These are phyloP conservation scores for Astrothelium subdiscretum DNA, from an alignment of 495 filamentous ascomycete species.

Conservation along the genomic window DNA sequence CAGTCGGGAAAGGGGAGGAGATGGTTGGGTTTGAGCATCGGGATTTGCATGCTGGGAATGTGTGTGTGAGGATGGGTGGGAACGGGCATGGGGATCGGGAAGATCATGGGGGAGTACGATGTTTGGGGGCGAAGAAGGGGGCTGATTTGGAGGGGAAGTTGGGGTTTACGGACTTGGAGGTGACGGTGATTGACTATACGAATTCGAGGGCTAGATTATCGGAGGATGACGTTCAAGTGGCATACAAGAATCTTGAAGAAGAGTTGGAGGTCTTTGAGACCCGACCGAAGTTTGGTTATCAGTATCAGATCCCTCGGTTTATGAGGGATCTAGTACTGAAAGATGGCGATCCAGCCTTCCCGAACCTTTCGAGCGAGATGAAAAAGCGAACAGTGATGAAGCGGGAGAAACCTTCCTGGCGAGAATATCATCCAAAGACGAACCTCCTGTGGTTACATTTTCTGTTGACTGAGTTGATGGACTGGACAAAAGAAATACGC, in stretches of 20 bases:
- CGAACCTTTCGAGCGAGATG: not conserved
- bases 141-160: slow-evolving; percentile 37
- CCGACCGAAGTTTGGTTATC: slow-evolving; percentile 28
- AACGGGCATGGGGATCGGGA: not conserved
- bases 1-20: slow-evolving; percentile 65
- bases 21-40: slow-evolving; percentile 74
- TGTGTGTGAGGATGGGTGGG: slow-evolving; percentile 46
- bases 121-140: not conserved
- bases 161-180: slow-evolving; percentile 56
- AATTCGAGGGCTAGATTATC: not conserved
- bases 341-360: not conserved
- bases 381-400: not conserved
- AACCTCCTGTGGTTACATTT: slow-evolving; percentile 34
- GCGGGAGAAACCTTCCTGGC: slow-evolving; percentile 15
- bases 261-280: slow-evolving; percentile 26
- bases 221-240: slow-evolving; percentile 11
- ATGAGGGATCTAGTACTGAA: slow-evolving; percentile 15
- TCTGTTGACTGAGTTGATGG: slow-evolving; percentile 18
- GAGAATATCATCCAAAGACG: slow-evolving; percentile 24
- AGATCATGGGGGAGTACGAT: not conserved
- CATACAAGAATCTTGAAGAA: slow-evolving; percentile 25
- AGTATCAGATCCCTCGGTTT: slow-evolving; percentile 34
- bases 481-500: not conserved
- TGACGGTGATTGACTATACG: slow-evolving; percentile 85
- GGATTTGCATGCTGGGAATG: slow-evolving; percentile 78